Evolutionary conservation across 169 alveolate genomes (phyloP).

Genomic region (Amoebophrya sp.): DNA sequence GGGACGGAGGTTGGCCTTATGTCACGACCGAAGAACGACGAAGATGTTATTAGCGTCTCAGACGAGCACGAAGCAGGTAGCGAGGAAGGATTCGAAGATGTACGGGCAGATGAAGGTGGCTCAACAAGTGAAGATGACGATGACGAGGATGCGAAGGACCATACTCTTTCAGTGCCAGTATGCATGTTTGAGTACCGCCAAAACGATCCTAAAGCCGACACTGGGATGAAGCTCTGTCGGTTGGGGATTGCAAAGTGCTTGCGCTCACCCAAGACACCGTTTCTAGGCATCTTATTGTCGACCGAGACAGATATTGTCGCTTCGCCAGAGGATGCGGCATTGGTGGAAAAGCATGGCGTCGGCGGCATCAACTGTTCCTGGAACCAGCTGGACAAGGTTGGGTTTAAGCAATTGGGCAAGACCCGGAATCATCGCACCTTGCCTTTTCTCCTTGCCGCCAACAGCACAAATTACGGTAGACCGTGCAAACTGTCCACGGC

Average conservation of each 20-base stretch:
- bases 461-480: conserved; percentile 1
- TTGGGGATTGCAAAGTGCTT: no score
- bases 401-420: not conserved
- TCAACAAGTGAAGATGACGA: not conserved
- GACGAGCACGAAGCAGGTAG: not conserved
- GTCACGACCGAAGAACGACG: not conserved
- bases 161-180: no score
- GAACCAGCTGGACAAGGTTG: not conserved
- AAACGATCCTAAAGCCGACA: conserved; percentile 26
- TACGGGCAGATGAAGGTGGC: not conserved
- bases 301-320: not conserved
- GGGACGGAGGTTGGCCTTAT: no score
- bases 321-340: not conserved
- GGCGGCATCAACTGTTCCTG: conserved; percentile 25
- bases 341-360: not conserved
- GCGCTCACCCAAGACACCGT: no score
- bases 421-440: not conserved
- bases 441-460: not conserved
- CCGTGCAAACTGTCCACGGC: conserved; percentile 12
- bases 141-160: not conserved
- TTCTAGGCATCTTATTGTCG: no score
- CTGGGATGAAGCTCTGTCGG: not conserved
- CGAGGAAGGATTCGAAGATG: not conserved
- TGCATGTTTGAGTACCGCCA: conserved; percentile 23
- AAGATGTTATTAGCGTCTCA: not conserved